Base-by-base conservation (phyloP, 2,329 filamentous ascomycete species). In the Orbilia quercus region DNA sequence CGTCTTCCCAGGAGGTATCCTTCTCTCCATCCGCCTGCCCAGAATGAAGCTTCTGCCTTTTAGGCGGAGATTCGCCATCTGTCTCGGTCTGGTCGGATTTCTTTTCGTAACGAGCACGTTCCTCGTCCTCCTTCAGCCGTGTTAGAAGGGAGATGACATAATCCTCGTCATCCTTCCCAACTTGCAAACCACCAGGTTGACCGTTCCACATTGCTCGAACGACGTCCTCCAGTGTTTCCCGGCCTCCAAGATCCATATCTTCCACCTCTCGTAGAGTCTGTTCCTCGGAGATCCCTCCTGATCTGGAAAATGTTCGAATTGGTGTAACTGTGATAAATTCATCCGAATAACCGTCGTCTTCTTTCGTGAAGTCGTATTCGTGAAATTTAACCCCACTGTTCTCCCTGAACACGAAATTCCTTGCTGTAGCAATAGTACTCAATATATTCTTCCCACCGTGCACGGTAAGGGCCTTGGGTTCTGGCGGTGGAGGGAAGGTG, bases 391-490 rank as follows among this genome's bases (percentile, higher is more conserved):
- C 83, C 7, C 81, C 77, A 42, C 83, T 81, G 53, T 91, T 85
- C 80, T 99, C 95, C 38, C 95, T 86, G 77, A 97, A 94, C 54
- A 98, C 87, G 80, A 96, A 96, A 31, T 89, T 84, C 48, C 95
- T 86, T 14, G 90, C 89, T 0, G 92, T 91, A n/a, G 92, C 93
- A 65, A 99, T 81, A 4, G 87, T 85, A 78, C 97, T 90, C 48
- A 88, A 86, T 62, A 98, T 81, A 79, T 98, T 98, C 57, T 88
- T 87, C 2, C 89, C 88, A 1, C 91, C 93, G 79, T 96, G 90
- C 11, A 98, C 83, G n/a, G 85, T 86, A 69, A 92, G 78, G 16
- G 80, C 81, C 12, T 79, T 77, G 23, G 78, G 76, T 1, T 72
- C 38, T 12, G 72, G 20, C 3, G 60, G 23, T 18, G 67, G 54